These are phyloP conservation scores for Sequoia sempervirens DNA, from an alignment of 75 land plant genomes.

Conservation along the genomic window DNA sequence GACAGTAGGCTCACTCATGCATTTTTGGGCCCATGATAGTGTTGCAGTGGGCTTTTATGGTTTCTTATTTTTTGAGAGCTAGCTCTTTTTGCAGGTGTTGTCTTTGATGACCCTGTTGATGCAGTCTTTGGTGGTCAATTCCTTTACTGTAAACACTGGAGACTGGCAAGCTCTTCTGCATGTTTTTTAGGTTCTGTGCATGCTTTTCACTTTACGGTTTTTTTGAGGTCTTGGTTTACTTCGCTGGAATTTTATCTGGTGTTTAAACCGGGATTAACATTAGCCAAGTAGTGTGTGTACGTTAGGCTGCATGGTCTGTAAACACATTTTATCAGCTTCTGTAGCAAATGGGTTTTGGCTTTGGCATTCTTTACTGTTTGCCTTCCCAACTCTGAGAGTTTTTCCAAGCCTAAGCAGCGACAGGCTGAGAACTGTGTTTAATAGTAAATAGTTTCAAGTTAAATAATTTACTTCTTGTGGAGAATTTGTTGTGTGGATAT, in stretches of 20 bases:
- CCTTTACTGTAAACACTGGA: not conserved
- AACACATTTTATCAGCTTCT: constrained; percentile 5
- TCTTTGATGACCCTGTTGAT: constrained; percentile 6
- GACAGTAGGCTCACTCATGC: not conserved
- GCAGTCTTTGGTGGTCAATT: not conserved
- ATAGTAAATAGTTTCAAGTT: not conserved
- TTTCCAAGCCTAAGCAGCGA: not conserved
- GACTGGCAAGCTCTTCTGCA: constrained; percentile 4
- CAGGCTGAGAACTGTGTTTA: not conserved
- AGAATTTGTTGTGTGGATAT: not conserved
- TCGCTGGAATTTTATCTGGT: not conserved
- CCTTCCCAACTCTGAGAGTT: not conserved
- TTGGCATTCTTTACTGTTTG: not conserved
- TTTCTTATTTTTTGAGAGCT: not conserved
- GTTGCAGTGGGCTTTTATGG: not conserved
- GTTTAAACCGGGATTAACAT: constrained; percentile 8
- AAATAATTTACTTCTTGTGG: not conserved
- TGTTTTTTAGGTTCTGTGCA: constrained; percentile 1
- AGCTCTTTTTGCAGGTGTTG: constrained; percentile 10
- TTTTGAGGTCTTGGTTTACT: constrained; percentile 8
- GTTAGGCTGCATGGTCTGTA: not conserved
- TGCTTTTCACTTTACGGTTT: constrained; percentile 11
- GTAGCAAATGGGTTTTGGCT: constrained; percentile 6
- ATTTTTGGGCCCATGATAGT: constrained; percentile 2
- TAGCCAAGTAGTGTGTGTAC: constrained; percentile 3